Evolutionary conservation across 768 basidiomycete species (phyloP), one percentile per base, ranked within the genome.

Genomic region (Strobilomyces dryophilus): DNA sequence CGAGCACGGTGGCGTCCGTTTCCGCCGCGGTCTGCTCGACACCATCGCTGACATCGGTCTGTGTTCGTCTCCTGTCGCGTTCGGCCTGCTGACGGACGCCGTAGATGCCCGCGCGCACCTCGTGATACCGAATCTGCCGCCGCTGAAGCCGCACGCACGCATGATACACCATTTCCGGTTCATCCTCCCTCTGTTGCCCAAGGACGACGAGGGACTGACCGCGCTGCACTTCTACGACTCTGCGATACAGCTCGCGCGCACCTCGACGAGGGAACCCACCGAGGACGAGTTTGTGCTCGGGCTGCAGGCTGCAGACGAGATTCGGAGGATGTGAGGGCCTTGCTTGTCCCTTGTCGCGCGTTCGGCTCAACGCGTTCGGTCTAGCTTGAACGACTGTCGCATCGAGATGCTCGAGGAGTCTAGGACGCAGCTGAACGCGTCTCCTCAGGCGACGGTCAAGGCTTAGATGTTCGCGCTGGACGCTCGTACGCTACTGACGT

Each of bases 121-220:
- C 45, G 78, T 91, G 37, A 87, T 92, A 55, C 89, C 89, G 27
- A 79, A 80, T 35, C 81, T 87, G 49, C 90, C 89, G 12, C 61
- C 71, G 17, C 67, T 87, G 61, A 84, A 85, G 58, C 87, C 89
- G 3, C 84, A 88, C 65, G 76, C 77, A 5, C 83, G 88, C 57
- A 85, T 91, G 85, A 74, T 86, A 45, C 83, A 88, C 66, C 88
- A 91, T 65, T 87, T 90, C 63, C 83, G 89, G 40, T 89, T 86
- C 70, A 78, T 92, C 34, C 69, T 79, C 4, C 87, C 87, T 0
- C 74, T 92, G 2, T 52, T 82, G 75, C 51, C 74, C 68, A 70
- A 66, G 52, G 82, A 87, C 54, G 81, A 82, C 27, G 78, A 83
- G 42, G 83, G 83, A n/a, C 67, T 87, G 44, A 80, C 87, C 14